Evolutionary conservation across 768 basidiomycete species (phyloP).

Genomic region (Daedalea quercina): DNA sequence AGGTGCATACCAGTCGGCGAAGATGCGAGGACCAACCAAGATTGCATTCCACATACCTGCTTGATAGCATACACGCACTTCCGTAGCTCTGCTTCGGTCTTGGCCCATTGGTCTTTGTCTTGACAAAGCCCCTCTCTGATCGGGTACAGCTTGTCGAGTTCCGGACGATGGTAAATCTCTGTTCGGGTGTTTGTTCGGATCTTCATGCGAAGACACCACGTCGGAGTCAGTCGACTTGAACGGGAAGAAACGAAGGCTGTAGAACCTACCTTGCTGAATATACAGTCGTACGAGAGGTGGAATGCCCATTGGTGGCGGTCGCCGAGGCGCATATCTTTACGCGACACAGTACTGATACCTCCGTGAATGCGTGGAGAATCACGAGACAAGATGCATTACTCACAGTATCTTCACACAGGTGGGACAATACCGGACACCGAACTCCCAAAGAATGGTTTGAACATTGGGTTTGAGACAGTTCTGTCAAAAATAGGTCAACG

Average conservation of each 20-base stretch:
- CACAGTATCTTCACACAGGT: slow-evolving; percentile 5
- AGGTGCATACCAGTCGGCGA: too few relatives aligned
- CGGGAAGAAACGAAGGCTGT: too few relatives aligned
- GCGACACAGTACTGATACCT: neutral
- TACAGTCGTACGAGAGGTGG: too few relatives aligned
- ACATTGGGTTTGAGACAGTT: slow-evolving; percentile 8
- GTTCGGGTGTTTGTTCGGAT: neutral
- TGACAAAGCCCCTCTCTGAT: neutral
- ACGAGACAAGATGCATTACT: neutral
- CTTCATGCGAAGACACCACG: too few relatives aligned
- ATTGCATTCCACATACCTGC: too few relatives aligned
- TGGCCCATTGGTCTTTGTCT: neutral
- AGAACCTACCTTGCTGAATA: too few relatives aligned
- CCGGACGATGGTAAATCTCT: neutral
- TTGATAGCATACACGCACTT: neutral
- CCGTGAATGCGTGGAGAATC: too few relatives aligned
- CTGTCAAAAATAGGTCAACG: neutral
- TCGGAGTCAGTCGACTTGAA: too few relatives aligned
- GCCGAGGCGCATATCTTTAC: too few relatives aligned
- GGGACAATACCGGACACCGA: slow-evolving; percentile 9
- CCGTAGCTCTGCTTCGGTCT: neutral
- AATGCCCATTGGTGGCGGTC: too few relatives aligned
- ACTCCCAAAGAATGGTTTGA: slow-evolving; percentile 7
- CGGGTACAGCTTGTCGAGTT: neutral
- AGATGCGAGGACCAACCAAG: too few relatives aligned